Percentiles rank a stretch among this genome's conserved stretches.
These are phyloP conservation scores for Ceratocystiopsis minuta DNA, from an alignment of 2,329 filamentous ascomycete species.

Conservation along the genomic window DNA sequence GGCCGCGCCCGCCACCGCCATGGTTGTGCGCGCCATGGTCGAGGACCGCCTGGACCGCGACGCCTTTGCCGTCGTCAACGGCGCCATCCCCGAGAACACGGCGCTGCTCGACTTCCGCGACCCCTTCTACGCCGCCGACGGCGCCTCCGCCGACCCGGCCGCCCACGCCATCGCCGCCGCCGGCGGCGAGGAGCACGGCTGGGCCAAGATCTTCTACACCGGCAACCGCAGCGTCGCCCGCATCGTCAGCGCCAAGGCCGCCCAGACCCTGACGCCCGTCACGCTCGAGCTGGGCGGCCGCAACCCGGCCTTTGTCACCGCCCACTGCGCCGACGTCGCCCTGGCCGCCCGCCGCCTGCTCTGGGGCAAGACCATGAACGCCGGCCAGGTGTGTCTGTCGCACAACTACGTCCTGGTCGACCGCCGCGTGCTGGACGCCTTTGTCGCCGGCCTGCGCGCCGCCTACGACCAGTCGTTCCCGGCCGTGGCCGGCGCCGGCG, in stretches of 20 bases:
- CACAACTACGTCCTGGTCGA: constrained; percentile 89
- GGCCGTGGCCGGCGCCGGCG: constrained; percentile 54
- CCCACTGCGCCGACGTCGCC: constrained; percentile 51
- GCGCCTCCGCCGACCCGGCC: no score
- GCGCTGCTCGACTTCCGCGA: constrained; percentile 51
- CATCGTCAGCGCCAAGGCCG: constrained; percentile 79
- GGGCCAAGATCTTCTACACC: constrained; percentile 98
- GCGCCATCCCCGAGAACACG: constrained; percentile 61
- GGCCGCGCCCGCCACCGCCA: constrained; percentile 55
- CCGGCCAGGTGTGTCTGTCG: constrained; percentile 79
- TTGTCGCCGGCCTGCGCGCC: constrained; percentile 57
- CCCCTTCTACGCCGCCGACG: neutral
- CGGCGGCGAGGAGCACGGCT: constrained; percentile 32
- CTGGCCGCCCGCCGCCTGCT: constrained; percentile 70
- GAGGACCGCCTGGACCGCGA: constrained; percentile 58
- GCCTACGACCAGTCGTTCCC: constrained; percentile 68
- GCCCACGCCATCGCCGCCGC: neutral
- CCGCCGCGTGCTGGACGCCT: constrained; percentile 48
- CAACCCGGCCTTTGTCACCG: constrained; percentile 85
- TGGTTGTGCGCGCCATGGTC: constrained; percentile 63
- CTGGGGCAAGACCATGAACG: constrained; percentile 77
- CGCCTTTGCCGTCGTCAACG: constrained; percentile 65
- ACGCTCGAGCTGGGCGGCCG: constrained; percentile 77
- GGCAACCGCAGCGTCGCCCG: constrained; percentile 63
- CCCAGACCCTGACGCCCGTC: constrained; percentile 72